phyloP scores from a whole-genome alignment of 225 moss, liverwort and hornwort species.

The Lunularia cruciata region DNA sequence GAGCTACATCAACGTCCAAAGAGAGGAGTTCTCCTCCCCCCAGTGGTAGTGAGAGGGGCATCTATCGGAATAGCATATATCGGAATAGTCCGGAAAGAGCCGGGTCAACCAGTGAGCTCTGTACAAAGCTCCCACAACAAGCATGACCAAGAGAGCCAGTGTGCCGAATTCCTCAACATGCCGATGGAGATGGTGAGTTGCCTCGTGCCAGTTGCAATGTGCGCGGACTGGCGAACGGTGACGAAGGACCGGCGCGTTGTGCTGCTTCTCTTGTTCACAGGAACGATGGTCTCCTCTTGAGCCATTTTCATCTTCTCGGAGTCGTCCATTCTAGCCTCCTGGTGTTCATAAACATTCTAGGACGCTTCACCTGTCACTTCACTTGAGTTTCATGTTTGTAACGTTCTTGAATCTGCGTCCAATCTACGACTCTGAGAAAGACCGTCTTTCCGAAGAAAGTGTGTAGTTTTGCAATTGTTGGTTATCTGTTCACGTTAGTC shows the following conservation, averaged over 20 bases:
- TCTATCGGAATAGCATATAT: too few relatives aligned
- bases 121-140: too few relatives aligned
- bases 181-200: slow-evolving; percentile 10
- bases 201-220: slow-evolving; percentile 4
- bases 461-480: background rate
- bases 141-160: too few relatives aligned
- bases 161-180: slow-evolving; percentile 19
- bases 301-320: slow-evolving; percentile 7
- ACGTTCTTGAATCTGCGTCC: slow-evolving; percentile 16
- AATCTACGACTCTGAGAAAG: background rate
- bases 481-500: background rate
- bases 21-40: too few relatives aligned
- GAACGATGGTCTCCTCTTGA: slow-evolving; percentile 8
- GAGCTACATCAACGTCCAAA: too few relatives aligned
- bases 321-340: slow-evolving; percentile 7
- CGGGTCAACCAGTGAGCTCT: too few relatives aligned
- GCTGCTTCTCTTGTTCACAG: slow-evolving; percentile 1
- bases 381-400: slow-evolving; percentile 13
- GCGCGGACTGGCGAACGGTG: slow-evolving; percentile 14
- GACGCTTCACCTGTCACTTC: slow-evolving; percentile 9
- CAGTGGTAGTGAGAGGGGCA: too few relatives aligned
- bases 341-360: slow-evolving; percentile 3
- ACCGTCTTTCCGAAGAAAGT: background rate
- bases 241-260: slow-evolving; percentile 18
- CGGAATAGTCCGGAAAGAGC: too few relatives aligned